Base-by-base conservation (phyloP, 2,329 filamentous ascomycete genomes). In the Ophiostoma pallidulum region DNA sequence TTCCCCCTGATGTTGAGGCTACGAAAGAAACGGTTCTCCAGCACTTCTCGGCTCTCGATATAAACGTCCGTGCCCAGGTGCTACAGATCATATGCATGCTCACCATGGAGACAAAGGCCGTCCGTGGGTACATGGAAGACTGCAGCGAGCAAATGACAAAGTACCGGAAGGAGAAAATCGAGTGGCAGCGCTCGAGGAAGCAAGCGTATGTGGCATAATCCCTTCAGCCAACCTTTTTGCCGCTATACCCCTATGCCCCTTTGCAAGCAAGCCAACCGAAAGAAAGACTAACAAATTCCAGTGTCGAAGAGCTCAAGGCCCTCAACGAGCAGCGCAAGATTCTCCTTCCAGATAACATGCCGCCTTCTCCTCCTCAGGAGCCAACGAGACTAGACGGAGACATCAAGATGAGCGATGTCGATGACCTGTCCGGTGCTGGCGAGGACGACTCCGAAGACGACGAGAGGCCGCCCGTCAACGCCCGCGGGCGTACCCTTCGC, bases 161-260 rank as follows among this genome's bases (percentile, higher is more conserved):
- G 47, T 88, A 94, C 60, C 82, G 92, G 42, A 98, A 98, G 65
- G 86, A 94, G 62, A 96, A 95, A 69, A 95, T 96, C 52, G 87
- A 94, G 55, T 84, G 81, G 66, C 91, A 97, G 66, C 79, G 89
- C 54, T 79, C 85, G 56, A 81, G 85, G 54, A 82, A 82, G 56
- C 73, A 77, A 63, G 69, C 72, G 77, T 82, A 69, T 65, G 78
- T 74, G 7, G 32, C 35, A 24, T 9, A 13, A 8, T 20, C 16
- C n/a, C n/a, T n/a, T n/a, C n/a, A n/a, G n/a, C n/a, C n/a, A n/a
- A n/a, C n/a, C n/a, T n/a, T n/a, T 33, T 6, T 28, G 24, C 24
- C 10, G 5, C 10, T 28, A 10, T 28, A 5, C 24, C 24, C 24
- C 24, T 9, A n/a, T 29, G 8, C 4, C 4, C 22, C 28, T 22